Percentiles rank a stretch among this genome's conserved stretches.
phyloP scores from a whole-genome alignment of 352 stramenopile genomes.

The Chrysophaeum taylorii region DNA sequence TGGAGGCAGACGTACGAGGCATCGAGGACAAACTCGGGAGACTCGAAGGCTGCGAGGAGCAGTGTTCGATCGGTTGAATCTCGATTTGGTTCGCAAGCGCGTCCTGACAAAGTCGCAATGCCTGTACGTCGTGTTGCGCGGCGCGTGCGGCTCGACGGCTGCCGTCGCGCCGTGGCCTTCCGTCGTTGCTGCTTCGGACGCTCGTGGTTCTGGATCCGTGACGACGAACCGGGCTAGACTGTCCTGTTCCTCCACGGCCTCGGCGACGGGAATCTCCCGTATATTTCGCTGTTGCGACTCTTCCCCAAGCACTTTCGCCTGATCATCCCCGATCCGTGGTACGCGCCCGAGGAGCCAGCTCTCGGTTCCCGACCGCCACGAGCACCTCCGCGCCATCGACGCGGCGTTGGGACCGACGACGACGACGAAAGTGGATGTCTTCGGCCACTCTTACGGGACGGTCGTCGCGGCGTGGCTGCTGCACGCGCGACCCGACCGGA shows the following conservation, averaged over 20 bases:
- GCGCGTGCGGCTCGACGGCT: background rate
- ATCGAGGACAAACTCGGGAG: too few species aligned
- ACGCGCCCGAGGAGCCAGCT: background rate
- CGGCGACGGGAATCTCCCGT: background rate
- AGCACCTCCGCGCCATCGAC: background rate
- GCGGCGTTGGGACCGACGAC: background rate
- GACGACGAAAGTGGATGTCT: background rate
- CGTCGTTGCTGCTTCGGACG: background rate
- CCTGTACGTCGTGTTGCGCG: background rate
- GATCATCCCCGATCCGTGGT: background rate
- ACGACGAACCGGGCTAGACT: background rate
- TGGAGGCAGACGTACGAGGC: too few species aligned
- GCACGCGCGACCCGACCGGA: background rate
- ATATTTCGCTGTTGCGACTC: background rate
- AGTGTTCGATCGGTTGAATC: background rate
- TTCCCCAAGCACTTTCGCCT: too few species aligned
- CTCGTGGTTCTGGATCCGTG: background rate
- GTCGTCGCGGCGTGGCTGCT: background rate
- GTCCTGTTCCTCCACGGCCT: slow-evolving; percentile 1
- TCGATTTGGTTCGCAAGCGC: background rate
- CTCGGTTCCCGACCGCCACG: background rate
- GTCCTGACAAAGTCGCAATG: background rate
- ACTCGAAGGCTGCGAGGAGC: too few species aligned
- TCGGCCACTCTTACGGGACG: background rate
- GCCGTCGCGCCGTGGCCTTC: background rate